Percentiles rank a stretch among this genome's conserved stretches.
Evolutionary conservation across 805 yeast genomes (phyloP).

Genomic region (Suhomyces xylopsoci): DNA sequence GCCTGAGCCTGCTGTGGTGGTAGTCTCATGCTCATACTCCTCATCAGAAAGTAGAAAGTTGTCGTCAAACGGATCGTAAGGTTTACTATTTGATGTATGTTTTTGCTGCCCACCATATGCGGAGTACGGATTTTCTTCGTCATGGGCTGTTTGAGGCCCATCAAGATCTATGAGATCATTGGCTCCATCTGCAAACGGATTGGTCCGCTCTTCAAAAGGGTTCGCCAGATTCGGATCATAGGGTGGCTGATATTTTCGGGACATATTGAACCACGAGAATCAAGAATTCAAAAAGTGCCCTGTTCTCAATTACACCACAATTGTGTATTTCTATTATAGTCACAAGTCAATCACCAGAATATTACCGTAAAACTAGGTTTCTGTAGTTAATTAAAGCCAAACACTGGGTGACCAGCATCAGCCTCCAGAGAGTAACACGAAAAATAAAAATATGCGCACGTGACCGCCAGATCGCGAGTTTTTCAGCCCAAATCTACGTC

Average conservation of each 20-base stretch:
- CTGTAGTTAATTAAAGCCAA: neutral
- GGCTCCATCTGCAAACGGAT: constrained; percentile 13
- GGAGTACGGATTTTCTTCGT: constrained; percentile 2
- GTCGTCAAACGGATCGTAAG: constrained; percentile 33
- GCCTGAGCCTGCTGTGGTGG: constrained; percentile 1
- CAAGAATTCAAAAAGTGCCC: neutral
- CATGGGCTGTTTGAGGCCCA: neutral
- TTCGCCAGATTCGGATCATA: neutral
- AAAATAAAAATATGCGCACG: neutral
- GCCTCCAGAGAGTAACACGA: neutral
- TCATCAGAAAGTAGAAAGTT: constrained; percentile 35
- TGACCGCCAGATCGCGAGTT: neutral
- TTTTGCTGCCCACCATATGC: constrained; percentile 1
- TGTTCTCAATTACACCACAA: neutral
- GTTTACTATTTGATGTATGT: neutral
- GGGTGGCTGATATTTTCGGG: neutral
- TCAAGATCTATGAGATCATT: constrained; percentile 23
- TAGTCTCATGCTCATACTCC: constrained; percentile 19
- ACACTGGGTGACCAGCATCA: neutral
- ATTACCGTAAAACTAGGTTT: neutral
- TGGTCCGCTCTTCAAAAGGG: neutral
- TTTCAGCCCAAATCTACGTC: neutral
- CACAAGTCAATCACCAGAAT: neutral
- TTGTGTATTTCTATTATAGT: no score
- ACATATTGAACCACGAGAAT: neutral